These are phyloP conservation scores for Boletus subcaerulescens DNA, from an alignment of 768 basidiomycete species.

Conservation along the genomic window DNA sequence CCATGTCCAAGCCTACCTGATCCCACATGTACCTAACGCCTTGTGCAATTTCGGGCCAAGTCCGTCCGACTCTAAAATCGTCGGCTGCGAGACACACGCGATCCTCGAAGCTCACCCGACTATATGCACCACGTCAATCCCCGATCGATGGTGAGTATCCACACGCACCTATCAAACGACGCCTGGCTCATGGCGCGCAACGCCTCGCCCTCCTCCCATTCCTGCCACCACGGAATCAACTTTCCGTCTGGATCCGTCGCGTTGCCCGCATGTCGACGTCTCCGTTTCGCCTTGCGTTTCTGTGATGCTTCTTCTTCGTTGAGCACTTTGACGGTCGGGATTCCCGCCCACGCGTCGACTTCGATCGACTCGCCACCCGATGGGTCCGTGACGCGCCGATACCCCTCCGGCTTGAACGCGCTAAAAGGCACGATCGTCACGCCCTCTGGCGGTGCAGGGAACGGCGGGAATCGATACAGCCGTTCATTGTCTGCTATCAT, in stretches of 20 bases:
- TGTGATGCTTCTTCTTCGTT: constrained; percentile 20
- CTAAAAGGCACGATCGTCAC: constrained; percentile 43
- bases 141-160: background rate
- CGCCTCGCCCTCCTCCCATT: constrained; percentile 30
- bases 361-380: constrained; percentile 18
- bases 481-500: background rate
- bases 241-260: constrained; percentile 18
- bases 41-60: constrained; percentile 28
- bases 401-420: constrained; percentile 34
- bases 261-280: constrained; percentile 19
- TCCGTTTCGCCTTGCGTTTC: constrained; percentile 15
- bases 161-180: constrained; percentile 28
- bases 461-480: constrained; percentile 42
- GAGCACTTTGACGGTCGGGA: constrained; percentile 27
- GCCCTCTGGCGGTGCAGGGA: constrained; percentile 41
- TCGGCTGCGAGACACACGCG: constrained; percentile 29
- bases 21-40: constrained; percentile 32
- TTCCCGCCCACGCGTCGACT: constrained; percentile 22
- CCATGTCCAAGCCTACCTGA: constrained; percentile 17
- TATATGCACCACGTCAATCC: background rate
- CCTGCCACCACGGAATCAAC: constrained; percentile 32
- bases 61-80: constrained; percentile 31
- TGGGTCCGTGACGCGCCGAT: constrained; percentile 2
- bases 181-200: constrained; percentile 16
- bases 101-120: constrained; percentile 13